Base-by-base conservation (phyloP, 805 yeast genomes). In the Nematodospora valgi region DNA sequence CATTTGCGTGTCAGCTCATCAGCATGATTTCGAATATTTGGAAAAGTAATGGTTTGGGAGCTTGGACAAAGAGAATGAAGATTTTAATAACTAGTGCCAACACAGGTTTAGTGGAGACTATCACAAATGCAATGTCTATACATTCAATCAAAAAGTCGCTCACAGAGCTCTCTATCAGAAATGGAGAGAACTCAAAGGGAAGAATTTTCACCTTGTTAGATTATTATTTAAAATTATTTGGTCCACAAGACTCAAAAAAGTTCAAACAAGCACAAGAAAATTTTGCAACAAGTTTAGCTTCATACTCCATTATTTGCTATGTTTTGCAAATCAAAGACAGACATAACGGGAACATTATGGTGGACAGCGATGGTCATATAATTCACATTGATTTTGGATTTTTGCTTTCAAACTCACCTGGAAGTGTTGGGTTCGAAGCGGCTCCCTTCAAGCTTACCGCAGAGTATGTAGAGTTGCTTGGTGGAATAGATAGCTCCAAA, bases 331-430 rank as follows among this genome's bases (percentile, higher is more conserved):
- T 93, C 41, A 93, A 93, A 56, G 98, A 93, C 59, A 76, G 98
- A 47, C 98, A 91, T 55, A 91, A 91, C 54, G 98, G 98, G 52
- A 93, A 93, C 57, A 89, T 93, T 39, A 91, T 93, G 98, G 68
- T 91, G 25, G 98, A 93, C 53, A 80, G 82, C 39, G 95, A 91
- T 40, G 98, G 98, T 0, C 98, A 93, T 54, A 83, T 93, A 9
- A 80, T 91, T 30, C 95, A 86, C 58, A 93, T 93, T 48, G 98
- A 93, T 61, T 93, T 93, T 64, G 98, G 98, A 0, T 91, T 87
- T 57, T 61, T 91, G 55, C 68, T 91, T 3, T 86, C 96, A 0
- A 91, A 93, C 53, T 82, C 97, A 0, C 99, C 99, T 0, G 98
- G 98, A 3, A 83, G 95, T 32, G 88, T 93, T 37, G 96, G 97